Conservation (phyloP, 176 grass and related monocot genomes). For the Triticum turgidum region DNA sequence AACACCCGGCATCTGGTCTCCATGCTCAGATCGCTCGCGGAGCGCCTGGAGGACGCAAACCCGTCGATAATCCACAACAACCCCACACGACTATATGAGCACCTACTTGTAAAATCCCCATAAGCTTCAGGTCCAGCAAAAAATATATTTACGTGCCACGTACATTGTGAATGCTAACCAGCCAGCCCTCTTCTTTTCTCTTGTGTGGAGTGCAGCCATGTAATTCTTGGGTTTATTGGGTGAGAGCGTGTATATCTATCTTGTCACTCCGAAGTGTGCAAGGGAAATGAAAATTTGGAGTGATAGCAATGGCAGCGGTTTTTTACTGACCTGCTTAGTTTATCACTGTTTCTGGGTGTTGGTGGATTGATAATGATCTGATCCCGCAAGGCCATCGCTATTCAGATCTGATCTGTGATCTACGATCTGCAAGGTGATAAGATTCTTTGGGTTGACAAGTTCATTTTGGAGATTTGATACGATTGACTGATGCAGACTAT, state of each 20-base stretch:
- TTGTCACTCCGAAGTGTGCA: constrained; percentile 22
- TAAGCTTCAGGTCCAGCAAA: constrained; percentile 5
- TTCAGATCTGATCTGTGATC: constrained; percentile 19
- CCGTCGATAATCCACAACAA: constrained; percentile 59
- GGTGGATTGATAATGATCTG: not conserved
- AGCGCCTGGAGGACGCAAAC: constrained; percentile 55
- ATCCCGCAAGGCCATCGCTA: not conserved
- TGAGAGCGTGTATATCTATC: constrained; percentile 43
- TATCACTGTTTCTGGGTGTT: not conserved
- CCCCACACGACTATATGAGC: constrained; percentile 49
- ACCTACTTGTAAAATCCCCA: constrained; percentile 59
- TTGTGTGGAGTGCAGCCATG: constrained; percentile 48
- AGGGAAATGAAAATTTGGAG: not conserved
- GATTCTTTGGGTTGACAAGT: not conserved
- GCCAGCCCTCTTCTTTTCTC: constrained; percentile 16
- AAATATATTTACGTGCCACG: constrained; percentile 2
- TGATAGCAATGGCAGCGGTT: constrained; percentile 26
- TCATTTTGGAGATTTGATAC: not conserved
- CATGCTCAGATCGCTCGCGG: constrained; percentile 66
- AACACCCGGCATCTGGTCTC: constrained; percentile 54
- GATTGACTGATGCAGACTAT: not conserved
- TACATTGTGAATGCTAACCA: constrained; percentile 49
- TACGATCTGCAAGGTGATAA: not conserved
- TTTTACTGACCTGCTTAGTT: constrained; percentile 20
- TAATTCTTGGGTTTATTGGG: constrained; percentile 45